Percentiles rank a stretch among this genome's conserved stretches.
Conservation (phyloP, 2,329 filamentous ascomycete genomes). For the Coniochaeta hoffmannii region DNA sequence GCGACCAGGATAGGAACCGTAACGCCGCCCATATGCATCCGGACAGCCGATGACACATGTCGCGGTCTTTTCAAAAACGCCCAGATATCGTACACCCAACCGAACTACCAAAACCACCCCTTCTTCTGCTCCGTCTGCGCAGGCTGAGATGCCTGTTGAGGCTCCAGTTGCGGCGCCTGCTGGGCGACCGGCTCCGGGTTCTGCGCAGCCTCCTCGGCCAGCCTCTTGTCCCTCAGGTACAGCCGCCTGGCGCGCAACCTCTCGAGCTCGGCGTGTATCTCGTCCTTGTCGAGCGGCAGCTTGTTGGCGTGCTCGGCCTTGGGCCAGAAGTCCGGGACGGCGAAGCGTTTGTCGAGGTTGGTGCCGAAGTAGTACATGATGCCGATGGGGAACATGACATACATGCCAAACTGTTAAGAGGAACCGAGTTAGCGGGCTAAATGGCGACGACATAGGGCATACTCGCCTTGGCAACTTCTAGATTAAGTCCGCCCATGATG, state of each 20-base stretch:
- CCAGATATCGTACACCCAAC: not conserved
- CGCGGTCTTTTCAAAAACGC: not conserved
- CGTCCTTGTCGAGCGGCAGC: constrained; percentile 69
- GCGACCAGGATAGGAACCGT: not conserved
- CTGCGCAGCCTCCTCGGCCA: constrained; percentile 26
- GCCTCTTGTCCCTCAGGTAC: constrained; percentile 67
- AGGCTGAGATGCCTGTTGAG: constrained; percentile 14
- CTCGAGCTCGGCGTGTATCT: constrained; percentile 76
- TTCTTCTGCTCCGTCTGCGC: not conserved
- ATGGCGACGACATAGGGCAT: not conserved
- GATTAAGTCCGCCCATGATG: constrained; percentile 72
- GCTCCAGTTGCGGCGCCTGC: constrained; percentile 19
- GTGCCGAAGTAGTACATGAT: constrained; percentile 99
- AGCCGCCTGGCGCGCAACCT: constrained; percentile 57
- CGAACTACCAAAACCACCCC: constrained; percentile 5
- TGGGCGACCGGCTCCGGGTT: not conserved
- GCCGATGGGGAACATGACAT: constrained; percentile 96
- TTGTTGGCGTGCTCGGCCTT: constrained; percentile 68
- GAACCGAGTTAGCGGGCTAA: not conserved
- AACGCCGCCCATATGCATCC: not conserved
- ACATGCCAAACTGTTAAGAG: constrained; percentile 77
- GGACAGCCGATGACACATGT: not conserved
- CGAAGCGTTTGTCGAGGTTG: constrained; percentile 89
- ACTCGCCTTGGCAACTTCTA: constrained; percentile 88
- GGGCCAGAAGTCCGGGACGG: constrained; percentile 90